Evolutionary conservation across 352 stramenopile species (phyloP), one percentile per base, ranked within the genome.

Genomic region (Halophytophthora polymorphica): DNA sequence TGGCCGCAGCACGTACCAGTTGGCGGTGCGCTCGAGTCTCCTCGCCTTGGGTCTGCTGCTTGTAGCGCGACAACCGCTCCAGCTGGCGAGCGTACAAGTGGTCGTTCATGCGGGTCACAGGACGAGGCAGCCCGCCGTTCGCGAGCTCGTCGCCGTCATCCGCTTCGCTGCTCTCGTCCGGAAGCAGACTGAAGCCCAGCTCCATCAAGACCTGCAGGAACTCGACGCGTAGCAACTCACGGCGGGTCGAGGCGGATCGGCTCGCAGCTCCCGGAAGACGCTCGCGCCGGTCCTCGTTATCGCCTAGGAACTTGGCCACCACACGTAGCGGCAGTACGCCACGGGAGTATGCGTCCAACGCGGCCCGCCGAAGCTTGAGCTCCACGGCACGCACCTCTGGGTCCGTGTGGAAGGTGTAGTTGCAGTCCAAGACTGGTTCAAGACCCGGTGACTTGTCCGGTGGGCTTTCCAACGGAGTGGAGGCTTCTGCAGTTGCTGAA

Each of bases 151-250:
- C 58, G 1, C 25, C 57, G 1, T 55, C 41, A n/a, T 77, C 53
- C 10, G 83, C 73, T 0, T 64, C 45, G 8, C 67, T 52, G 15
- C 54, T 36, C 10, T 36, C 29, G 44, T 87, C 62, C 0, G 71
- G 81, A 1, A 97, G 54, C 2, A 97, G 50, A 22, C 71, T 89
- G 41, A 98, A 87, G 1, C 91, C 91, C 17, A 98, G 62, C 52
- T 97, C 86, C 88, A 97, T 97, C 25, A 97, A 67, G n/a, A 96
- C 66, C 58, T 97, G 84, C 18, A 97, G 65, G 65, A 97, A 96
- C 52, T 97, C 88, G 15, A 93, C 83, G 8, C 90, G 80, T 1
- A 89, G 54, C 15, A 97, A 45, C 39, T 87, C 69, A 15, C 64
- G 53, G 33, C 75, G 56, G 25, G 55, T 61, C 33, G 31, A 21